Percentiles rank a stretch among this genome's conserved stretches.
These are phyloP conservation scores for Mycosphaerelloides madeirae DNA, from an alignment of 2,329 filamentous ascomycete species.

Conservation along the genomic window DNA sequence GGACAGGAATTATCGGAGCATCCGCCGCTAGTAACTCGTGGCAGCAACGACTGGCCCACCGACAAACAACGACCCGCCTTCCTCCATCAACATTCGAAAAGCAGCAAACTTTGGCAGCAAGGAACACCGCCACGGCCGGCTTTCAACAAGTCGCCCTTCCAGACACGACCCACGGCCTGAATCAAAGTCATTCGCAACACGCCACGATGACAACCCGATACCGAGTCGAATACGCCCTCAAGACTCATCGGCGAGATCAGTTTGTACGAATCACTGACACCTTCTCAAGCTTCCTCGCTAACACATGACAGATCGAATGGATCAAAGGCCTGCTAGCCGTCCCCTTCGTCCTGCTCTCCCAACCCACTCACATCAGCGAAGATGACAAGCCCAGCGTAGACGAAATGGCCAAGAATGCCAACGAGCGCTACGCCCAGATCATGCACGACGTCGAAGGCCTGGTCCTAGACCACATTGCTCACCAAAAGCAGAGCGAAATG, in stretches of 20 bases:
- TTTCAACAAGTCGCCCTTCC: too few species aligned
- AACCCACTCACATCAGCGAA: slow-evolving; percentile 83
- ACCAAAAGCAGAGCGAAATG: slow-evolving; percentile 55
- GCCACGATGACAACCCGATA: slow-evolving; percentile 36
- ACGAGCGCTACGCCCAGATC: slow-evolving; percentile 88
- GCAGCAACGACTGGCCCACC: too few species aligned
- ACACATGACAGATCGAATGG: slow-evolving; percentile 51
- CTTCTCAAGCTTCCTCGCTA: slow-evolving; percentile 50
- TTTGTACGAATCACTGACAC: slow-evolving; percentile 56
- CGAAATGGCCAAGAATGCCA: slow-evolving; percentile 69
- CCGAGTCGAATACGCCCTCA: slow-evolving; percentile 33
- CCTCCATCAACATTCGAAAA: neutral
- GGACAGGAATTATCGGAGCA: too few species aligned
- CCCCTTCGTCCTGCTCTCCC: slow-evolving; percentile 92
- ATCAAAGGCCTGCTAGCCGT: slow-evolving; percentile 86
- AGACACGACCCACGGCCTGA: neutral
- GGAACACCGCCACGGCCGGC: too few species aligned
- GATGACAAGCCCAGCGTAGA: slow-evolving; percentile 57
- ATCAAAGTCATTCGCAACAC: neutral
- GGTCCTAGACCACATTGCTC: slow-evolving; percentile 82
- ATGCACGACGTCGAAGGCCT: slow-evolving; percentile 89
- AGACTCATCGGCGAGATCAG: slow-evolving; percentile 88
- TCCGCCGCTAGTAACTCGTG: too few species aligned
- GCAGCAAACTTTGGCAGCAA: too few species aligned
- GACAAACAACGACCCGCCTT: too few species aligned